phyloP scores from a whole-genome alignment of 345 rosid species.

The Pugionium dolabratum region DNA sequence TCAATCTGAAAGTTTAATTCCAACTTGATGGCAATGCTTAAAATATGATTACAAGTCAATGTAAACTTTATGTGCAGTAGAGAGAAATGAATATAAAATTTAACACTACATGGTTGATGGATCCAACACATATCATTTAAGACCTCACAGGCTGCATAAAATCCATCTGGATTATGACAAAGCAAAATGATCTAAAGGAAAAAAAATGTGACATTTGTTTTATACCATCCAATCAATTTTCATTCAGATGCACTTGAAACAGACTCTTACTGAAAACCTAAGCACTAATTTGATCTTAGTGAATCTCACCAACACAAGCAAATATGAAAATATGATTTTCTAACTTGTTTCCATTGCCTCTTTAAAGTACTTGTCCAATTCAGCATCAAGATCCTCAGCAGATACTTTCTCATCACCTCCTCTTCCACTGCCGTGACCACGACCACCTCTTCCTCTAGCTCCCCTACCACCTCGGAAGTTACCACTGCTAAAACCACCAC shows the following conservation, averaged over 20 bases:
- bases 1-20: too few relatives aligned
- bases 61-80: background rate
- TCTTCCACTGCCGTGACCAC: constrained; percentile 43
- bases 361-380: constrained; percentile 58
- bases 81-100: background rate
- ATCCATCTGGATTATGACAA: background rate
- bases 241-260: background rate
- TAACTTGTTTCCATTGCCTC: constrained; percentile 52
- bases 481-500: constrained; percentile 45
- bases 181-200: background rate
- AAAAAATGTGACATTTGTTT: background rate
- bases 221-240: background rate
- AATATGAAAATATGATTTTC: constrained; percentile 1
- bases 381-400: constrained; percentile 64
- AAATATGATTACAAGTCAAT: too few relatives aligned
- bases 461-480: constrained; percentile 45
- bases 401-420: constrained; percentile 46
- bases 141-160: background rate
- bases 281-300: background rate
- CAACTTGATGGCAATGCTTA: too few relatives aligned
- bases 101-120: background rate
- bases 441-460: constrained; percentile 41
- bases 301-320: background rate
- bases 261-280: background rate
- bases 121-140: background rate